These are phyloP conservation scores for Aspergillus sclerotialis DNA, from an alignment of 2,329 filamentous ascomycete genomes.

Conservation along the genomic window DNA sequence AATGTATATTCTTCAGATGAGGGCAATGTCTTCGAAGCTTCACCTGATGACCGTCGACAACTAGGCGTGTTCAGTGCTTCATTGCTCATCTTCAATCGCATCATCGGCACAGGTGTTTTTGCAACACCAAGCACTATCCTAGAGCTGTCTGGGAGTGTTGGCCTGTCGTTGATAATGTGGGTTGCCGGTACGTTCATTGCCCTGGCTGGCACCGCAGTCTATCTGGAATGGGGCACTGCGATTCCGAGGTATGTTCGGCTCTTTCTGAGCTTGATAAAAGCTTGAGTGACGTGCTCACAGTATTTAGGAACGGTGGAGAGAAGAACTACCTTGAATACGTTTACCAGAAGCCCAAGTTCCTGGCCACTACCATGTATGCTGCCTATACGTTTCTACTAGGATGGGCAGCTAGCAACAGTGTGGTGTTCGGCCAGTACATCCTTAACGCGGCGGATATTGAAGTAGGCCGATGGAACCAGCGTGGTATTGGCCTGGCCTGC, in stretches of 20 bases:
- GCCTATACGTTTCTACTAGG: constrained; percentile 45
- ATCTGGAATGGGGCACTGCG: constrained; percentile 46
- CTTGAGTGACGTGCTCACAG: constrained; percentile 2
- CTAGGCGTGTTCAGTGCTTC: constrained; percentile 37
- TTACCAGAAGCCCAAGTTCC: constrained; percentile 44
- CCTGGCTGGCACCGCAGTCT: constrained; percentile 37
- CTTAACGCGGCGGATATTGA: constrained; percentile 40
- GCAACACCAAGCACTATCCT: constrained; percentile 43
- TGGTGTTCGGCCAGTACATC: constrained; percentile 47
- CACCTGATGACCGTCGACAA: constrained; percentile 30
- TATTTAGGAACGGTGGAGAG: constrained; percentile 44
- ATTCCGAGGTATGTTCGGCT: constrained; percentile 34
- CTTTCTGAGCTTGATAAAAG: neutral
- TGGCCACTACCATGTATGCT: constrained; percentile 49
- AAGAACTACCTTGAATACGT: constrained; percentile 50
- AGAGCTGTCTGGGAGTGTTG: constrained; percentile 38
- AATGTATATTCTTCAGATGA: constrained; percentile 20
- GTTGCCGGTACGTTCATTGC: constrained; percentile 43
- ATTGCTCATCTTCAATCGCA: constrained; percentile 43
- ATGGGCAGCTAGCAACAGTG: constrained; percentile 47
- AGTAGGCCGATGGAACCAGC: constrained; percentile 44
- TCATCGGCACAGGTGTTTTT: constrained; percentile 46
- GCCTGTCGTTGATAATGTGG: constrained; percentile 44
- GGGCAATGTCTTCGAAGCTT: constrained; percentile 28
- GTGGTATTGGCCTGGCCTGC: constrained; percentile 41